phyloP scores from a whole-genome alignment of 441 rosid genomes.

The Kokia cookei region DNA sequence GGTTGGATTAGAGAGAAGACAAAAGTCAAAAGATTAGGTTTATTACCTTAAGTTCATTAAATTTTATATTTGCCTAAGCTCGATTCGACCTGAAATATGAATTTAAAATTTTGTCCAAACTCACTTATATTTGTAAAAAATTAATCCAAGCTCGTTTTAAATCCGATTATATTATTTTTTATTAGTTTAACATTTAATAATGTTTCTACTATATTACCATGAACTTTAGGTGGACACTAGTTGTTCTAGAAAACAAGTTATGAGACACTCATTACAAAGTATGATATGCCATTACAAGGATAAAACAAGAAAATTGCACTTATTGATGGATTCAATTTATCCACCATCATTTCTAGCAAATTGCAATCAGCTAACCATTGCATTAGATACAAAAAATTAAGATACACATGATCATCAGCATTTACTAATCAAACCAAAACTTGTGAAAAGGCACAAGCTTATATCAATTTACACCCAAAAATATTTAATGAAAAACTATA shows the following conservation, averaged over 20 bases:
- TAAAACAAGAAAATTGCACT: conserved; percentile 21
- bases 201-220: conserved; percentile 90
- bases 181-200: conserved; percentile 13
- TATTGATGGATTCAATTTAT: conserved; percentile 80
- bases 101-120: no score
- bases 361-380: conserved; percentile 90
- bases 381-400: conserved; percentile 90
- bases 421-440: conserved; percentile 91
- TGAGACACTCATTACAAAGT: conserved; percentile 9
- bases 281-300: background rate
- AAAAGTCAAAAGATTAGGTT: no score
- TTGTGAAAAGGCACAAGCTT: conserved; percentile 26
- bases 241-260: conserved; percentile 16
- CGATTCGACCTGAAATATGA: no score
- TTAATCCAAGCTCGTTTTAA: no score
- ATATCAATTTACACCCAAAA: background rate
- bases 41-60: no score
- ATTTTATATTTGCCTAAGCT: no score
- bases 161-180: no score
- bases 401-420: conserved; percentile 89
- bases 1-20: no score
- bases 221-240: conserved; percentile 82
- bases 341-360: conserved; percentile 89
- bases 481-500: background rate
- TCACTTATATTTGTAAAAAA: no score